Base-by-base conservation (phyloP, 2,329 filamentous ascomycete genomes). In the Xylaria hypoxylon region DNA sequence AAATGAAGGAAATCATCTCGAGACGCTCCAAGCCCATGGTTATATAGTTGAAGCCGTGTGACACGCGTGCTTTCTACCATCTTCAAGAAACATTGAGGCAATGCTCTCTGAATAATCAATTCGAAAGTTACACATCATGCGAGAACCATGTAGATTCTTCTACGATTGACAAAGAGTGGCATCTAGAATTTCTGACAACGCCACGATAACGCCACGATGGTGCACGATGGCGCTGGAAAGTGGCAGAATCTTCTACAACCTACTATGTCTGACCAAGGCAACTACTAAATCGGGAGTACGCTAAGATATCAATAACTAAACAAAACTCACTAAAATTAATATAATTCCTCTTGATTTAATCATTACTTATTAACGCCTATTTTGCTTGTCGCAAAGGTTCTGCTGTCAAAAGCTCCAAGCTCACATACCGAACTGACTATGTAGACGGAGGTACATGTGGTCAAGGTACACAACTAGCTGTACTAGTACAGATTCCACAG, bases 21-120 rank as follows among this genome's bases (percentile, higher is more conserved):
- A 35, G 70, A 42, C 40, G 70, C 51, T 69, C 58, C 65, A 53
- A 56, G 60, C 35, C 35, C 62, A 47, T n/a, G 67, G 63, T 70
- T 79, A 77, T 77, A 79, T 80, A 78, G 60, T 70, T 63, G 42
- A 19, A 58, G 67, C 45, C 31, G 42, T n/a, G 57, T 31, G 40
- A 58, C 19, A 56, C 28, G 48, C 13, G 66, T 53, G 68, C 48
- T 22, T 75, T 75, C 75, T 70, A 70, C 59, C 59, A 70, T 40
- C 6, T 77, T 78, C 76, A 64, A 38, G 73, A 78, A 76, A 35
- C 40, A 38, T 48, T 62, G 55, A 33, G 38, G 22, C 62, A 57
- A 33, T 58, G 38, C 57, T 45, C 22, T 58, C 51, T 68, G 65
- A 69, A 59, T 67, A 62, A 73, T 69, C 58, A 70, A 67, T 35